Conservation (phyloP, 1,139 yeast species). For the Nematodospora anomalae region DNA sequence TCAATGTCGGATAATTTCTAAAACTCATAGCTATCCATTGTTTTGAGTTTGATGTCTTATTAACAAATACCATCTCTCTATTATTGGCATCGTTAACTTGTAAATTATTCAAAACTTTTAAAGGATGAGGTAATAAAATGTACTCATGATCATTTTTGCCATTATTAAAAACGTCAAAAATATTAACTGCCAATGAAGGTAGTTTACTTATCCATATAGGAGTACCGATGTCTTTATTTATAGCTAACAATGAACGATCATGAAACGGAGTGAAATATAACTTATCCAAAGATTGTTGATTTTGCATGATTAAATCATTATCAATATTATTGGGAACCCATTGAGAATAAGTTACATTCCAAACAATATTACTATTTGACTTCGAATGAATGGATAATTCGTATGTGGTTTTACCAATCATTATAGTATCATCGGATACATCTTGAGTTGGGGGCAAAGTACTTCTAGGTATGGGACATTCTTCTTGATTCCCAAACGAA, state of each 20-base stretch:
- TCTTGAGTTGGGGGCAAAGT: constrained; percentile 18
- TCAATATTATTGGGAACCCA: constrained; percentile 96
- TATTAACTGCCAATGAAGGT: constrained; percentile 67
- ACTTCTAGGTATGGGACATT: constrained; percentile 33
- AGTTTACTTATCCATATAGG: constrained; percentile 78
- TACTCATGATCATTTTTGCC: constrained; percentile 27
- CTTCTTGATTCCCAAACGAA: constrained; percentile 56
- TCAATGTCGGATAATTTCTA: constrained; percentile 72
- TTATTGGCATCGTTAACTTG: constrained; percentile 32
- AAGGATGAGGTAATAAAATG: constrained; percentile 66
- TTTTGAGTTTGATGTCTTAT: constrained; percentile 55
- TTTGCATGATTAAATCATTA: constrained; percentile 58
- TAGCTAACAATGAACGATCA: constrained; percentile 67
- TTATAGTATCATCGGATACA: constrained; percentile 29
- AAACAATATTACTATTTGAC: constrained; percentile 55
- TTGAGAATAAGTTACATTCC: constrained; percentile 85
- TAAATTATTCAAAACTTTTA: constrained; percentile 41
- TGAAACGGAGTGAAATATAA: constrained; percentile 82
- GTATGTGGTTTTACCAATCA: constrained; percentile 53
- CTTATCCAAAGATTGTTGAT: constrained; percentile 59
- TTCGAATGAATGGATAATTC: constrained; percentile 54
- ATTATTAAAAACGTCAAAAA: constrained; percentile 65
- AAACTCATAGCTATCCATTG: constrained; percentile 92
- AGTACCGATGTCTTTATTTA: constrained; percentile 61
- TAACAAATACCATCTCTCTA: constrained; percentile 57